phyloP scores from a whole-genome alignment of 352 stramenopile genomes.

The Elongisporangium prolatum region DNA sequence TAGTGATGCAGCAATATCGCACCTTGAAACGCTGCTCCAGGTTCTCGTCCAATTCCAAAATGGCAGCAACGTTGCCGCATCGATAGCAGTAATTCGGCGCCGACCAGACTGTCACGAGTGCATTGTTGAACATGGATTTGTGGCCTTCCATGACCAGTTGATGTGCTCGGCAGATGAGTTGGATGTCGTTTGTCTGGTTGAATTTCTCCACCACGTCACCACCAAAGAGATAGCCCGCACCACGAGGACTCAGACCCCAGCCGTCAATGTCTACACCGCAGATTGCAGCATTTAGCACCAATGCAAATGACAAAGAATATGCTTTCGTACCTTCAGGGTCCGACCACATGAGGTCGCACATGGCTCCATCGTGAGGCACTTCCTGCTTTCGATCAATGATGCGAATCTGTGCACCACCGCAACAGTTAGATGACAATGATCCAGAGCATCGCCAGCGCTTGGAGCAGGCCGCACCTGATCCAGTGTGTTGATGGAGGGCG shows the following conservation, averaged over 20 bases:
- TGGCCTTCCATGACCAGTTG: conserved; percentile 94
- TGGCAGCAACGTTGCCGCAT: conserved; percentile 98
- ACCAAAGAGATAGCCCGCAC: conserved; percentile 98
- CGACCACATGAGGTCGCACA: conserved; percentile 98
- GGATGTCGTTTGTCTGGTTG: conserved; percentile 97
- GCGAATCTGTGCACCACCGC: conserved; percentile 37
- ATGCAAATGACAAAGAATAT: neutral
- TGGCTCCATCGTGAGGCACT: conserved; percentile 97
- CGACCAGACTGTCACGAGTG: conserved; percentile 98
- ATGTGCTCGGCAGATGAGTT: conserved; percentile 97
- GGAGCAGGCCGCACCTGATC: conserved; percentile 61
- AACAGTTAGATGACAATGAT: conserved; percentile 2
- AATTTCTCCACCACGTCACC: conserved; percentile 98
- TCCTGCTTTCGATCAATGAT: conserved; percentile 98
- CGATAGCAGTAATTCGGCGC: conserved; percentile 99
- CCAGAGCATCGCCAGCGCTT: neutral
- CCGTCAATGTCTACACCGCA: conserved; percentile 95
- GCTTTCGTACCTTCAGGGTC: conserved; percentile 77
- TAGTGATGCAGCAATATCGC: neutral
- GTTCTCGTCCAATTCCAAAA: conserved; percentile 98
- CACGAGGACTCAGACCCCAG: conserved; percentile 97
- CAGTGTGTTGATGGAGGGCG: conserved; percentile 87
- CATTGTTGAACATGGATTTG: conserved; percentile 96
- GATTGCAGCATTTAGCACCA: conserved; percentile 40
- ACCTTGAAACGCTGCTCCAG: conserved; percentile 88